These are phyloP conservation scores for Salix arbutifolia DNA, from an alignment of 345 rosid species.

Conservation along the genomic window DNA sequence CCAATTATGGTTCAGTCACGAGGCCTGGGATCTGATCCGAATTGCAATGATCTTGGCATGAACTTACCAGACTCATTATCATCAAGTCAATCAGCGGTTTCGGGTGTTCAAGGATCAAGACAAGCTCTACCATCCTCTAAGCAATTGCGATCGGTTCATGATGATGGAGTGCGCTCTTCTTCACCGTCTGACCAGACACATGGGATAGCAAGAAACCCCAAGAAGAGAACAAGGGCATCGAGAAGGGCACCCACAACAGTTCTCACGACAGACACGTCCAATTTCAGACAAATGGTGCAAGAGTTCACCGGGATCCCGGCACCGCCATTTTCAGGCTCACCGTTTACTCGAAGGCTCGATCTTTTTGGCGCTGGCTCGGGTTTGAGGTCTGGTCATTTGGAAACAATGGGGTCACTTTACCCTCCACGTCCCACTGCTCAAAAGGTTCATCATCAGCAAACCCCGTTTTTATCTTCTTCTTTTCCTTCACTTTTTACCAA, in stretches of 20 bases:
- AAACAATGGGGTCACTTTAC: conserved; percentile 36
- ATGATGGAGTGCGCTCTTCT: conserved; percentile 15
- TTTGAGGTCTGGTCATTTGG: conserved; percentile 33
- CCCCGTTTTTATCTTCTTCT: conserved; percentile 27
- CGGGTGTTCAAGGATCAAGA: conserved; percentile 21
- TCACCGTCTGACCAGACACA: background rate
- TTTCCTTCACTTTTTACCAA: conserved; percentile 9
- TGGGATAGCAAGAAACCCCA: conserved; percentile 46
- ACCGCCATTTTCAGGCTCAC: conserved; percentile 61
- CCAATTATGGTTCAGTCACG: conserved; percentile 22
- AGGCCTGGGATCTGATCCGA: conserved; percentile 26
- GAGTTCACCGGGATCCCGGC: conserved; percentile 90
- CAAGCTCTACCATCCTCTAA: conserved; percentile 19
- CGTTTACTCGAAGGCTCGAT: conserved; percentile 60
- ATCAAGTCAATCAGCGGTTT: conserved; percentile 14
- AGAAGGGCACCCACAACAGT: conserved; percentile 88
- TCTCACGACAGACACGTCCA: conserved; percentile 81
- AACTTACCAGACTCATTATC: conserved; percentile 12
- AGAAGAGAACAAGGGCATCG: conserved; percentile 81
- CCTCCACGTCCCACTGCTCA: conserved; percentile 55
- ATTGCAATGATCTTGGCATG: conserved; percentile 15
- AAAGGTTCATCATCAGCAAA: conserved; percentile 35
- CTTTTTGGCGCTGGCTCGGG: conserved; percentile 50
- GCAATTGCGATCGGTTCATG: conserved; percentile 18
- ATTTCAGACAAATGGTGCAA: conserved; percentile 93